Base-by-base conservation (phyloP, 768 basidiomycete species). In the Multifurca ochricompacta region DNA sequence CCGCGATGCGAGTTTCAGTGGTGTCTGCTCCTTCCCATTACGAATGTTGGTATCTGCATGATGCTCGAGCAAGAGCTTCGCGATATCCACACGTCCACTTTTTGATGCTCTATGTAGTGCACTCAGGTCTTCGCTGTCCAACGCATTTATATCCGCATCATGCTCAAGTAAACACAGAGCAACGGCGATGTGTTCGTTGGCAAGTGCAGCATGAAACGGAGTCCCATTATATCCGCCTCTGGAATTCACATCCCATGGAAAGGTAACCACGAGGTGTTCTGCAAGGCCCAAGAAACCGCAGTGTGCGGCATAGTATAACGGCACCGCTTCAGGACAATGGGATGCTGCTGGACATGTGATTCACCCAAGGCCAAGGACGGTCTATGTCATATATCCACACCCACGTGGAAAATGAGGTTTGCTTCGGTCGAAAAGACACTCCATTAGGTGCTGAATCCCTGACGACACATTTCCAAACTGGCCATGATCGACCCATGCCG, bases 381-480 rank as follows among this genome's bases (percentile, higher is more conserved):
- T 48, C 47, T 6, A 48, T 21, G 14, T 54, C 31, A 14, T 48
- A 48, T 42, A 48, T 35, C 53, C 47, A 43, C 9, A 48, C 39
- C 53, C 47, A 54, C 3, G 53, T 21, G 2, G 40, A 13, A 48
- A 48, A 2, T 34, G 32, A 16, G 53, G 47, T 6, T 18, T 19
- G 6, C 28, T 2, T 10, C 2, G 1, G n/a, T 54, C 40, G 16
- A 54, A 54, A 0, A 54, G 40, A 6, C 32, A 16, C 9, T 54
- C 41, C 46, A 54, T 30, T 3, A 7, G n/a, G 6, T 35, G 25
- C n/a, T 35, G 8, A 3, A 48, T n/a, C 7, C 8, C 7, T 16
- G 25, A 48, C 1, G 40, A 42, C 6, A 54, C 40, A 14, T 10
- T 6, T 5, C 21, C 46, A 14, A 43, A 48, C 18, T n/a, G 23